Percentiles rank a stretch among this genome's conserved stretches.
These are phyloP conservation scores for Emericellopsis cladophorae DNA, from an alignment of 2,329 filamentous ascomycete species.

Conservation along the genomic window DNA sequence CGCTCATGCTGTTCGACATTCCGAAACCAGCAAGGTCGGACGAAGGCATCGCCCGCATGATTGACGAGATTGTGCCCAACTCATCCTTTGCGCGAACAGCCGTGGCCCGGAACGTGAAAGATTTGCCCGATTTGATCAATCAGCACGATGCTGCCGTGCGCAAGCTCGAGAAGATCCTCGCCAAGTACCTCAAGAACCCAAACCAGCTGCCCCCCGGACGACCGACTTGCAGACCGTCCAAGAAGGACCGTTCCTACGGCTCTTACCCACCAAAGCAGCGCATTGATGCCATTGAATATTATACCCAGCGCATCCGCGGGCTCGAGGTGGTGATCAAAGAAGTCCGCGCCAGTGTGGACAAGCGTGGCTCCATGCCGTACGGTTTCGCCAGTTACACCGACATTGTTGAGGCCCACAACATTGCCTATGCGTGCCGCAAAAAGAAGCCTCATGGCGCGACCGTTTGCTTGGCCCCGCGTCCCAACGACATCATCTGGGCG, in stretches of 20 bases:
- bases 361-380: constrained; percentile 76
- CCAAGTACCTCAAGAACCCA: constrained; percentile 85
- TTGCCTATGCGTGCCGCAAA: constrained; percentile 69
- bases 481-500: constrained; percentile 91
- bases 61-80: constrained; percentile 67
- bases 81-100: constrained; percentile 69
- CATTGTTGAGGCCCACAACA: constrained; percentile 76
- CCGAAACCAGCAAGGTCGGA: constrained; percentile 66
- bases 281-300: constrained; percentile 88
- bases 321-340: constrained; percentile 78
- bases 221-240: constrained; percentile 68
- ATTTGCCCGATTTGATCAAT: constrained; percentile 72
- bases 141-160: constrained; percentile 74
- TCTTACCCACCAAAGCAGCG: constrained; percentile 58
- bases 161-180: constrained; percentile 68
- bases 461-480: constrained; percentile 68
- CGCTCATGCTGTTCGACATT: constrained; percentile 70
- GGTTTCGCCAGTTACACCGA: constrained; percentile 90
- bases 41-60: constrained; percentile 75
- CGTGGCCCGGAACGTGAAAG: constrained; percentile 84
- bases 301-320: constrained; percentile 71
- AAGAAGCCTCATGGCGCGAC: constrained; percentile 71
- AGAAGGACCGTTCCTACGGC: constrained; percentile 58
- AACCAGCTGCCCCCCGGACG: constrained; percentile 63
- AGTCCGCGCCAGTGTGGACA: constrained; percentile 70